Conservation (phyloP, 169 alveolate genomes). For the Plasmodium vivax region DNA sequence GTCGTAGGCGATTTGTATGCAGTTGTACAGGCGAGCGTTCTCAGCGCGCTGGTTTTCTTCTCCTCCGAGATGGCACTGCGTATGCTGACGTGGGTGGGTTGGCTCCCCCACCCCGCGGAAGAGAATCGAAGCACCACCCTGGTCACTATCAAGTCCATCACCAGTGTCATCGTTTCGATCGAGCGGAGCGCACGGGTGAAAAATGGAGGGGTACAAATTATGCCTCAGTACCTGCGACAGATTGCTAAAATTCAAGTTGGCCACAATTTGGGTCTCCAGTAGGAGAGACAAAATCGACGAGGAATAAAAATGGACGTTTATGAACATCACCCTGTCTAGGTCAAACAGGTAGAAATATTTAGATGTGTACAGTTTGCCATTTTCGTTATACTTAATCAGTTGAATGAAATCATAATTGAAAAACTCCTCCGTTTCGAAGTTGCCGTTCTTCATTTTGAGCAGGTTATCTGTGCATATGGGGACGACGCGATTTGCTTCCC, state of each 20-base stretch:
- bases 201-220: constrained; percentile 50
- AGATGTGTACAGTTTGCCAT: constrained; percentile 20
- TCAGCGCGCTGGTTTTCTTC: background rate
- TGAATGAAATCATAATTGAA: constrained; percentile 42
- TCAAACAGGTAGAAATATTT: constrained; percentile 59
- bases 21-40: background rate
- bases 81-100: background rate
- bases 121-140: background rate
- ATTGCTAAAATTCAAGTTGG: constrained; percentile 16
- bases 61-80: background rate
- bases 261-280: constrained; percentile 34
- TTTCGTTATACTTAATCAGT: constrained; percentile 40
- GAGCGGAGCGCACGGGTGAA: constrained; percentile 10
- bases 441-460: constrained; percentile 18
- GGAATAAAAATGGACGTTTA: constrained; percentile 52
- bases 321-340: constrained; percentile 33
- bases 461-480: constrained; percentile 5
- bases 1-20: constrained; percentile 38
- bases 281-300: constrained; percentile 12
- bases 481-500: background rate
- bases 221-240: constrained; percentile 2
- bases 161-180: background rate
- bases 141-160: background rate
- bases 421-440: constrained; percentile 37
- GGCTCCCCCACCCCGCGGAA: background rate